Conservation (phyloP, 306 rosid genomes). For the Dalbergia cochinchinensis region DNA sequence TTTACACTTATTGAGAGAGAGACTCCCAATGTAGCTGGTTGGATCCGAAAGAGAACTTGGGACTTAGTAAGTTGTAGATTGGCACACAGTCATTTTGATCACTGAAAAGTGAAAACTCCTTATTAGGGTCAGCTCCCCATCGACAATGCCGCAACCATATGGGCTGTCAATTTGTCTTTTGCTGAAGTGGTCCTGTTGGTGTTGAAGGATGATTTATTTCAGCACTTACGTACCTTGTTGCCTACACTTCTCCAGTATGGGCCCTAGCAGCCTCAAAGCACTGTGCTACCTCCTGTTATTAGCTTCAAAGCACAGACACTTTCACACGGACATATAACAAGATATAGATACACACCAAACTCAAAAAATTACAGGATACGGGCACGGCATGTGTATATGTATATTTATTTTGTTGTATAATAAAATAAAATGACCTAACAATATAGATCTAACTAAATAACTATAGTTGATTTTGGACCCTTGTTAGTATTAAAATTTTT, state of each 20-base stretch:
- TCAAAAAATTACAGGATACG: too few species aligned
- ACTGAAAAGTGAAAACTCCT: not conserved
- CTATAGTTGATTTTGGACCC: too few species aligned
- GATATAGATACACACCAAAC: too few species aligned
- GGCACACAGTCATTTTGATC: not conserved
- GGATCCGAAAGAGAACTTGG: not conserved
- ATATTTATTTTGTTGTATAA: too few species aligned
- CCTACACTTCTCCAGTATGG: constrained; percentile 14
- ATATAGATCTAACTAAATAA: too few species aligned
- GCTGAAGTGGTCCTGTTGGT: constrained; percentile 43
- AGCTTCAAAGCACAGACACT: too few species aligned
- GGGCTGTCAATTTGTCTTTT: constrained; percentile 20
- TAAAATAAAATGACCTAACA: too few species aligned
- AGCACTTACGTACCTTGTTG: not conserved
- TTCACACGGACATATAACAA: too few species aligned
- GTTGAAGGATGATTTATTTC: not conserved
- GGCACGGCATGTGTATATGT: too few species aligned
- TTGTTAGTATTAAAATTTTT: too few species aligned
- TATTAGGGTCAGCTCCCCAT: not conserved
- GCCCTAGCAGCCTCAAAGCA: constrained; percentile 14
- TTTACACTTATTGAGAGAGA: too few species aligned
- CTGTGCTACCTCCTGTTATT: not conserved
- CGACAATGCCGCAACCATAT: not conserved
- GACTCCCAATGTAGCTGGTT: not conserved
- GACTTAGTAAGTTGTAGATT: not conserved